Evolutionary conservation across 257 asterid species (phyloP).

Genomic region (Gynochthodes officinalis): DNA sequence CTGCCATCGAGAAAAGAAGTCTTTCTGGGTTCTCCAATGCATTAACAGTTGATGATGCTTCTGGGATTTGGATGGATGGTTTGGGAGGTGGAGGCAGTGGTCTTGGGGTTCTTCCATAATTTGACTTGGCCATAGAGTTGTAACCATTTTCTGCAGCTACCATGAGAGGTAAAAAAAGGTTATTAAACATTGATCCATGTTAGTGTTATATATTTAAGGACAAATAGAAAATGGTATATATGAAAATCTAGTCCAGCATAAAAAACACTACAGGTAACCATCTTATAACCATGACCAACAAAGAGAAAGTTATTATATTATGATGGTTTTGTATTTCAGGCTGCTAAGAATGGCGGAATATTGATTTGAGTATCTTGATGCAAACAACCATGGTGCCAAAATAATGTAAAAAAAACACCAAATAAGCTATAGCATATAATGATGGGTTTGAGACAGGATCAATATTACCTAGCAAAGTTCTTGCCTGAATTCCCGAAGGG

Average conservation of each 20-base stretch:
- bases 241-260: too few species aligned
- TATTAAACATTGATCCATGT: too few species aligned
- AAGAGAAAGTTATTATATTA: too few species aligned
- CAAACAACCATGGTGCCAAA: background rate
- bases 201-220: too few species aligned
- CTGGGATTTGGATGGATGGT: background rate
- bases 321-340: too few species aligned
- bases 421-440: too few species aligned
- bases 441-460: background rate
- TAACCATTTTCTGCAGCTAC: slow-evolving; percentile 1
- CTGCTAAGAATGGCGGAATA: background rate
- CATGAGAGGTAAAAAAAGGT: too few species aligned
- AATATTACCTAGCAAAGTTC: slow-evolving; percentile 25
- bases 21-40: background rate
- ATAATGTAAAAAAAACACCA: too few species aligned
- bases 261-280: too few species aligned
- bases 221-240: too few species aligned
- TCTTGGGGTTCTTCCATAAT: background rate
- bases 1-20: background rate
- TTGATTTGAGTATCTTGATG: background rate
- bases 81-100: slow-evolving; percentile 4
- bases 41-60: background rate
- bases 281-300: too few species aligned
- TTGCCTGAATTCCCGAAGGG: slow-evolving; percentile 19
- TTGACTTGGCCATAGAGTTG: background rate